phyloP scores from a whole-genome alignment of 1,139 yeast species.

The Yamadazyma membranifaciens region DNA sequence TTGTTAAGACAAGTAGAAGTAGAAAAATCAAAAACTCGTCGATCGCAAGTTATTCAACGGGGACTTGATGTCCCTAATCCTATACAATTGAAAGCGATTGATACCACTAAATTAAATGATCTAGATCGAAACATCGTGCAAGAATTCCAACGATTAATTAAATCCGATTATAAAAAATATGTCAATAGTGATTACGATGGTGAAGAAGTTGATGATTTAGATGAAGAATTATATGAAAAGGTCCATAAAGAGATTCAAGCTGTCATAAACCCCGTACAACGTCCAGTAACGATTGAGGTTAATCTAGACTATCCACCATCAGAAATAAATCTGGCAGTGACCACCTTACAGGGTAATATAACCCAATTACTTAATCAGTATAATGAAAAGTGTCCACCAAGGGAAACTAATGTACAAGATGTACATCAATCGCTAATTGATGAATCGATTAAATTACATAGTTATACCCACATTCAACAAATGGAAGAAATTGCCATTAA shows the following conservation, averaged over 20 bases:
- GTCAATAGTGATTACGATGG: constrained; percentile 22
- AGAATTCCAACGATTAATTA: constrained; percentile 39
- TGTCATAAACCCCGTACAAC: background rate
- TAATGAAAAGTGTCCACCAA: constrained; percentile 2
- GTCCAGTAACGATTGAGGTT: background rate
- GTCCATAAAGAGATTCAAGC: constrained; percentile 33
- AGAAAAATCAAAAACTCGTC: constrained; percentile 29
- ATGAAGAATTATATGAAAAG: constrained; percentile 27
- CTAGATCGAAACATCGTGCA: constrained; percentile 27
- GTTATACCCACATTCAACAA: constrained; percentile 3
- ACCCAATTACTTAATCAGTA: constrained; percentile 3
- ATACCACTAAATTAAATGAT: constrained; percentile 5
- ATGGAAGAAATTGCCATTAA: constrained; percentile 8
- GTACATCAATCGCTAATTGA: background rate
- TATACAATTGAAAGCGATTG: constrained; percentile 9
- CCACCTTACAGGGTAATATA: background rate
- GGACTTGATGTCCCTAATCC: constrained; percentile 52
- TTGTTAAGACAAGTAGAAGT: constrained; percentile 27
- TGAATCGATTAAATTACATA: constrained; percentile 1
- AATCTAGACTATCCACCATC: constrained; percentile 4
- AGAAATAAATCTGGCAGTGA: background rate
- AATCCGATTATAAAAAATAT: constrained; percentile 47
- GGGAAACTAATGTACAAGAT: background rate
- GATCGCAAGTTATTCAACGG: constrained; percentile 51
- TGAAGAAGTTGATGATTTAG: constrained; percentile 37